Base-by-base conservation (phyloP, 192 early-diverging fungal genomes). In the Backusella macrospora region DNA sequence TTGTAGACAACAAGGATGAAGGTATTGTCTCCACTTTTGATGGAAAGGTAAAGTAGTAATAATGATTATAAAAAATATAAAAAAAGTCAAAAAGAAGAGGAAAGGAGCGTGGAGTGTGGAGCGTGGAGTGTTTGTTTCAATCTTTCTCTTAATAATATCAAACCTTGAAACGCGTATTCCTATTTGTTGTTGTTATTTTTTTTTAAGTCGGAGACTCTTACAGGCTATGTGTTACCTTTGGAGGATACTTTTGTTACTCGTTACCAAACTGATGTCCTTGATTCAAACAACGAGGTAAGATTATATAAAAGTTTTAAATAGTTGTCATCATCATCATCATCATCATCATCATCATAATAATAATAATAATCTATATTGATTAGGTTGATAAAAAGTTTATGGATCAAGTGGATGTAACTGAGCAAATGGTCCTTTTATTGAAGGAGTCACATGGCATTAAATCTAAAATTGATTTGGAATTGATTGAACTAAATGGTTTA, bases 331-430 rank as follows among this genome's bases (percentile, higher is more conserved):
- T 34, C 0, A 34, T 34, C 29, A 34, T 34, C n/a, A n/a, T n/a
- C n/a, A n/a, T n/a, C n/a, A n/a, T 34, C 29, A 34, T 34, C 0
- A 34, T 34, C 29, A 34, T 34, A 34, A 34, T 34, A 0, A 34
- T 34, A 34, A 70, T 45, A 12, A 43, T 26, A 16, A 8, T 6
- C n/a, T n/a, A n/a, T 43, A 37, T 44, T 52, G 2, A 45, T 40
- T 69, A 75, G 69, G 63, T 62, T 16, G 75, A 76, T 43, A 62
- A 71, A 45, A 21, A 46, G 43, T 76, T 76, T 65, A 65, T 76
- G 52, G 47, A 40, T 65, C 62, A 76, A 45, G 47, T 76, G 15
- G 70, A 67, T 3, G 18, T 67, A 21, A 47, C 49, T 59, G 52
- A 59, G 5, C 52, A 59, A 26, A 59, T 59, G 21, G 52, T 59